Evolutionary conservation across 2,329 filamentous ascomycete species (phyloP).

Genomic region (Ramularia endophylla): DNA sequence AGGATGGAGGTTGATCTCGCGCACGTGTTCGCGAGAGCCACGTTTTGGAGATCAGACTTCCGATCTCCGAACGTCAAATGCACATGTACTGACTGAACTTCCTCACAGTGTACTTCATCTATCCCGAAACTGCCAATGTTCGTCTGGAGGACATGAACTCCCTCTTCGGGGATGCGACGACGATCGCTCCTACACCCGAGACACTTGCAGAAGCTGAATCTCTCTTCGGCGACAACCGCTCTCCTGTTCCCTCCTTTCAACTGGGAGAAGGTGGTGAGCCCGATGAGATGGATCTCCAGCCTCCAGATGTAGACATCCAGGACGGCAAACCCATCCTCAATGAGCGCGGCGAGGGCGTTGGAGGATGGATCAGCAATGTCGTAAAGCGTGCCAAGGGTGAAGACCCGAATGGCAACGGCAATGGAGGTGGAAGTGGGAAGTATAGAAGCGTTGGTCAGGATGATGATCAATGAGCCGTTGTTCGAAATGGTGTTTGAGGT

Average conservation of each 20-base stretch:
- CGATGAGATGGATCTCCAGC: slow-evolving; percentile 75
- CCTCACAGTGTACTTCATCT: slow-evolving; percentile 82
- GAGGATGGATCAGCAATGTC: slow-evolving; percentile 64
- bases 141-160: slow-evolving; percentile 95
- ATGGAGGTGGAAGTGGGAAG: slow-evolving; percentile 35
- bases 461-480: slow-evolving; percentile 23
- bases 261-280: slow-evolving; percentile 57
- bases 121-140: slow-evolving; percentile 93
- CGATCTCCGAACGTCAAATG: too few relatives aligned
- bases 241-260: slow-evolving; percentile 73
- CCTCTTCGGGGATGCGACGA: slow-evolving; percentile 88
- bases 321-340: slow-evolving; percentile 46
- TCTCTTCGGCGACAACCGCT: slow-evolving; percentile 63
- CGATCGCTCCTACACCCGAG: slow-evolving; percentile 71
- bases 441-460: slow-evolving; percentile 45
- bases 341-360: slow-evolving; percentile 50
- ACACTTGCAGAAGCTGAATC: slow-evolving; percentile 75
- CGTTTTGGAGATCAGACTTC: too few relatives aligned
- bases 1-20: background rate
- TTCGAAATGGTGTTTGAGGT: slow-evolving; percentile 6
- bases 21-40: background rate
- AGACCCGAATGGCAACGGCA: slow-evolving; percentile 22
- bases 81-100: too few relatives aligned
- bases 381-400: slow-evolving; percentile 50
- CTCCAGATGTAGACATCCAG: slow-evolving; percentile 55